phyloP scores from a whole-genome alignment of 2,329 filamentous ascomycete species.

The Hawksworthiomyces lignivorus region DNA sequence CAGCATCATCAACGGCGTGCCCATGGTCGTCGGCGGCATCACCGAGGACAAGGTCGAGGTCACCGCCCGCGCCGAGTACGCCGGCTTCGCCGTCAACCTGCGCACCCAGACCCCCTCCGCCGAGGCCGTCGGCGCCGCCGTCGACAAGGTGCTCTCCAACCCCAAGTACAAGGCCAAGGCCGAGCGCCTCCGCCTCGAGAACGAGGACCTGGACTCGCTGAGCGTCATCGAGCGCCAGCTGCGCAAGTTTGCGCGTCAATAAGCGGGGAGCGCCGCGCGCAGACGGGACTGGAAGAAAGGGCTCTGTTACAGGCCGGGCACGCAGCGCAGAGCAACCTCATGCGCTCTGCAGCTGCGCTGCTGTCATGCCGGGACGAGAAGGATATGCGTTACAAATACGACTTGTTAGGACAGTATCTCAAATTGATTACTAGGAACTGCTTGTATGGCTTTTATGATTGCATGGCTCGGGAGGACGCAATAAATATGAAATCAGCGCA shows the following conservation, averaged over 20 bases:
- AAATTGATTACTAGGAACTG: too few species aligned
- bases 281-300: too few species aligned
- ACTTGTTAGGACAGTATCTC: too few species aligned
- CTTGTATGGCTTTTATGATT: too few species aligned
- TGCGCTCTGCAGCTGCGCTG: too few species aligned
- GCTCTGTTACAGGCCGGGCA: too few species aligned
- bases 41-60: conserved; percentile 35
- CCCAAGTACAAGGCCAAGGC: conserved; percentile 23
- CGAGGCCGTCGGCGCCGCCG: conserved; percentile 22
- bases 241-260: neutral
- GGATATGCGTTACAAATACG: too few species aligned
- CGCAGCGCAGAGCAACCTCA: too few species aligned
- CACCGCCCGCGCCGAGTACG: conserved; percentile 31
- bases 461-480: too few species aligned
- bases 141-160: conserved; percentile 25
- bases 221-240: conserved; percentile 6
- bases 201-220: conserved; percentile 12
- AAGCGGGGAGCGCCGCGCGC: too few species aligned
- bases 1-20: conserved; percentile 35
- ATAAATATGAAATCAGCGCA: too few species aligned
- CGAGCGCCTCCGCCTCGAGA: conserved; percentile 17
- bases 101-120: conserved; percentile 24
- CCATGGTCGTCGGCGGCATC: conserved; percentile 37
- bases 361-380: too few species aligned
- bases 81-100: conserved; percentile 38